Evolutionary conservation across 768 basidiomycete species (phyloP), one percentile per base, ranked within the genome.

Genomic region (Lactarius sanguifluus): DNA sequence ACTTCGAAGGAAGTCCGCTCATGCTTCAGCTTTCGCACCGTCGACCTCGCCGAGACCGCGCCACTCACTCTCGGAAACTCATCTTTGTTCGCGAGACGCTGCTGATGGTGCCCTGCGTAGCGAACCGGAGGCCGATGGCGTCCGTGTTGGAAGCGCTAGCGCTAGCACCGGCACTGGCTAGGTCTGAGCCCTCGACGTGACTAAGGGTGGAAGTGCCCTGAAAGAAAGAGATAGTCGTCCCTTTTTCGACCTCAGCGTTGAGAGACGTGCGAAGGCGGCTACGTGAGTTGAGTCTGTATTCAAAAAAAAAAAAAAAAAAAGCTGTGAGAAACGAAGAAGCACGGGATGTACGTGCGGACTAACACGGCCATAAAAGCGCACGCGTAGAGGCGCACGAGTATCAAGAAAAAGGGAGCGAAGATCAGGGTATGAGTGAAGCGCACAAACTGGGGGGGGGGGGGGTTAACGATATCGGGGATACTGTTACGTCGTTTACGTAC

Each of bases 361-460:
- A 3, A 58, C 63, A 58, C 28, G 8, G 57, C 47, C 47, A 64
- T 40, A 13, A 64, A 64, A 7, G 63, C 34, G 36, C 57, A 64
- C 12, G 47, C 10, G 28, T 62, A 62, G 16, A 62, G 50, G 36
- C 57, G 63, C 1, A 50, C 56, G 10, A 57, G 63, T 23, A 50
- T 16, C 23, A 58, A 50, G 45, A 28, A 64, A 58, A 64, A 64
- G 3, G 57, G 63, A 2, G 45, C 34, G 23, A 58, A 58, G 16
- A 64, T 58, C 13, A 58, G 63, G 16, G 45, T 50, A n/a, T 7
- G 25, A 23, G 64, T 16, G 32, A 28, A 40, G 15, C 45, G 47
- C 18, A 41, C n/a, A 38, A 58, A 57, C 62, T 56, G 8, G 3
- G 34, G 1, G 20, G 23, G 8, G 3, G 34, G 1, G 20, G 23